Evolutionary conservation across 352 stramenopile species (phyloP), one percentile per base, ranked within the genome.

Genomic region (Globisporangium nodosum): DNA sequence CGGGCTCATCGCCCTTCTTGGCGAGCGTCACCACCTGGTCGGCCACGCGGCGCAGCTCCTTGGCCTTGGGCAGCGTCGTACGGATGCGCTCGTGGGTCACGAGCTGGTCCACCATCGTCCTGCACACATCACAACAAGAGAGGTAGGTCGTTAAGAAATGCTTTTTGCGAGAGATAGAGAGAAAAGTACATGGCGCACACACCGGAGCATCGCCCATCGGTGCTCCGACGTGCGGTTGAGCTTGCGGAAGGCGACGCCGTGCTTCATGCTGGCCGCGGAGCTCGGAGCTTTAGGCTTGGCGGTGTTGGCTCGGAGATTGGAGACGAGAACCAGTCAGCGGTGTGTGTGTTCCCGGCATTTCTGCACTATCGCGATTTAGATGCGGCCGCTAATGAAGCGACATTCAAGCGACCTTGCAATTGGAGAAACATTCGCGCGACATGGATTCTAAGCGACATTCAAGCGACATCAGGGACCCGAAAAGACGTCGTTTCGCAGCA

Each of bases 11-110:
- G 53, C 79, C 85, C 64, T 95, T 71, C 74, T 99, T 99, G 49
- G 88, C 95, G 60, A 97, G 75, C 16, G 90, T 97, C 54, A 99
- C 85, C 53, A 99, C 93, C 72, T 98, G 83, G 37, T 99, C 96
- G 9, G 95, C 95, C 31, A 98, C 60, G 37, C 84, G 83, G 52
- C 88, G 83, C 47, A 99, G 71, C 81, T 98, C 94, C 74, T 98
- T 98, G 30, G 96, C 96, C 74, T 98, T 98, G 40, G 95, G 89
- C 20, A 98, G 74, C 51, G 96, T 99, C 58, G 96, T 99, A 67
- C 89, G 92, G 64, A 99, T 98, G 52, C 97, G 90, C 70, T 99
- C 97, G 71, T 99, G 94, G 65, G 98, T 96, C 64, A 99, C 96
- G 53, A 99, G 81, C 58, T 97, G 97, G 58, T 94, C 98, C 51